These are phyloP conservation scores for Harringtonia aguacate DNA, from an alignment of 2,329 filamentous ascomycete genomes.

Conservation along the genomic window DNA sequence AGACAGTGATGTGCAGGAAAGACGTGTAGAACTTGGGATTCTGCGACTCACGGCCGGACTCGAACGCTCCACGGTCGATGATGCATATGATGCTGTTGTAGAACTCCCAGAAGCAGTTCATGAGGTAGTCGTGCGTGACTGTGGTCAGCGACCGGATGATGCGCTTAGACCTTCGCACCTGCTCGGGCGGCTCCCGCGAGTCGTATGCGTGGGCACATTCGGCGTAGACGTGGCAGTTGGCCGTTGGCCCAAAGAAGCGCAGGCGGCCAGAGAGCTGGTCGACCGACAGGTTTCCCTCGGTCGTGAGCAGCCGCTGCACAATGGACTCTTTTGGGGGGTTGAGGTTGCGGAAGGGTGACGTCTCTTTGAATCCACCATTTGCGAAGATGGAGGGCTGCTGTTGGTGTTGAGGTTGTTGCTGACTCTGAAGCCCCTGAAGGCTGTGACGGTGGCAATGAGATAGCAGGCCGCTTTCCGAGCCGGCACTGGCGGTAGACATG, in stretches of 20 bases:
- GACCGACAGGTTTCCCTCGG: constrained; percentile 37
- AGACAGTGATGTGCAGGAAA: constrained; percentile 39
- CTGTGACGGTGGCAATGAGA: background rate
- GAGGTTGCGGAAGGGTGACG: constrained; percentile 23
- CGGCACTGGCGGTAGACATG: no score
- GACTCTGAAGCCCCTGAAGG: background rate
- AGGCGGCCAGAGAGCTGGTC: constrained; percentile 39
- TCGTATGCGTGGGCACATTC: constrained; percentile 23
- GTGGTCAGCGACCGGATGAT: constrained; percentile 33
- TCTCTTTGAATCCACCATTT: constrained; percentile 14
- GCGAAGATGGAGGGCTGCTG: background rate
- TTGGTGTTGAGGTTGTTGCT: background rate
- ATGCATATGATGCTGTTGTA: constrained; percentile 40
- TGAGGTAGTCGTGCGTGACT: constrained; percentile 40
- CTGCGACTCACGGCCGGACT: constrained; percentile 32
- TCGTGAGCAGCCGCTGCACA: constrained; percentile 36
- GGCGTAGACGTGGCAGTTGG: constrained; percentile 41
- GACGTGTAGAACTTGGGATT: constrained; percentile 38
- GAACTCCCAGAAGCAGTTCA: constrained; percentile 38
- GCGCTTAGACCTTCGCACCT: constrained; percentile 32
- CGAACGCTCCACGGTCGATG: constrained; percentile 37
- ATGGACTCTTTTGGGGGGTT: constrained; percentile 34
- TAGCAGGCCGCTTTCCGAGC: no score
- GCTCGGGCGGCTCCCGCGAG: constrained; percentile 30
- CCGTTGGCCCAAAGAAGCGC: constrained; percentile 42